Evolutionary conservation across 768 basidiomycete genomes (phyloP), one percentile per base, ranked within the genome.

Genomic region (Amyloporia xantha): DNA sequence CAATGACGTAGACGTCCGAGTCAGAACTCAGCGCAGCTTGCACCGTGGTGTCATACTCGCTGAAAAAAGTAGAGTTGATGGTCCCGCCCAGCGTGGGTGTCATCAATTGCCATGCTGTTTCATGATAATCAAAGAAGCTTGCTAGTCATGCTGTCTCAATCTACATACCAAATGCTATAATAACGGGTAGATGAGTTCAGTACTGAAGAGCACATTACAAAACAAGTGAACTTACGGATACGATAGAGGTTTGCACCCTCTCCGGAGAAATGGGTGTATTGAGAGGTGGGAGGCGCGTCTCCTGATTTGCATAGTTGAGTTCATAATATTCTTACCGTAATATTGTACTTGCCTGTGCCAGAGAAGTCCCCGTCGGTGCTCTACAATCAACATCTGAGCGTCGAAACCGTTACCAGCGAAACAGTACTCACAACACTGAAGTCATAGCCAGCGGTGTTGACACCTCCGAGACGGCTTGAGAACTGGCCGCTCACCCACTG

Each of bases 161-260:
- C 15, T 24, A 25, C 61, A 36, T 55, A 66, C 62, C 66, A 47
- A 68, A 66, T 9, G 66, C 66, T 64, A 37, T 35, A 19, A 11
- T 5, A 26, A 20, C 13, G 38, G 5, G 3, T 15, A 24, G 9
- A 3, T 21, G 4, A 15, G 5, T 19, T 5, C 26, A 21, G 23
- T 7, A 15, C n/a, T n/a, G 25, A 17, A 15, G 33, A 10, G 33
- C 10, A 15, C 51, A 41, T 17, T 24, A 6, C 9, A 37, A 26
- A 12, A 15, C 20, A 2, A 10, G 15, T 11, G 7, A 23, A 65
- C 66, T 58, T 48, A 69, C 67, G 68, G 44, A 69, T 66, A 37
- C 74, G 71, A 68, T 71, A 78, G 52, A 74, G 56, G 57, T 76
- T 77, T 6, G 68, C 74, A 30, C 77, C 77, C 55, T 77, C 65